Evolutionary conservation across 2,329 filamentous ascomycete species (phyloP).

Genomic region (Phialocephala sp.): DNA sequence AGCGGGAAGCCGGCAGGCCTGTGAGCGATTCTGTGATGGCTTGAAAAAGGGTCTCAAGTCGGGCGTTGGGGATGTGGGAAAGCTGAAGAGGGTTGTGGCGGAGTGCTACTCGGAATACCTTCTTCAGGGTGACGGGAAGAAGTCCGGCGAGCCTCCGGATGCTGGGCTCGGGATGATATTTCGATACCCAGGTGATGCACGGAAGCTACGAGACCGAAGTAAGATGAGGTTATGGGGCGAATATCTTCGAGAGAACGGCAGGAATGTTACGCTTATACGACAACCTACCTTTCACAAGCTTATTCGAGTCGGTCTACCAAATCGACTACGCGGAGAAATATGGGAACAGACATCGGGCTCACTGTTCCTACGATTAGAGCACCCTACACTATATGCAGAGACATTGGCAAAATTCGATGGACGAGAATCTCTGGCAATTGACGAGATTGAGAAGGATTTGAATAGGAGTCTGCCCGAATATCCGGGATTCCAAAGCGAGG

Average conservation of each 20-base stretch:
- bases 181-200: slow-evolving; percentile 91
- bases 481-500: slow-evolving; percentile 94
- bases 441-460: slow-evolving; percentile 98
- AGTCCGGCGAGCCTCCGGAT: slow-evolving; percentile 76
- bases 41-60: slow-evolving; percentile 88
- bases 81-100: slow-evolving; percentile 77
- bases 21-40: slow-evolving; percentile 95
- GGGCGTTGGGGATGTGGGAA: slow-evolving; percentile 86
- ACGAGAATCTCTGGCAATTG: slow-evolving; percentile 89
- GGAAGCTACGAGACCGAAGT: slow-evolving; percentile 90
- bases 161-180: slow-evolving; percentile 92
- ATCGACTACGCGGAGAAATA: slow-evolving; percentile 88
- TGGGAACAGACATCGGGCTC: slow-evolving; percentile 97
- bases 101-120: slow-evolving; percentile 94
- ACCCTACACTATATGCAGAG: slow-evolving; percentile 81
- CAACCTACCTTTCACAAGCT: slow-evolving; percentile 98
- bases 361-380: slow-evolving; percentile 84
- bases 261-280: slow-evolving; percentile 88
- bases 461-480: slow-evolving; percentile 97
- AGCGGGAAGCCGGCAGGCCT: slow-evolving; percentile 84
- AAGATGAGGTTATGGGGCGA: slow-evolving; percentile 99
- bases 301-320: slow-evolving; percentile 92
- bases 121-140: slow-evolving; percentile 66
- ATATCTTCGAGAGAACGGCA: slow-evolving; percentile 92
- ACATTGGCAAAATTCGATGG: slow-evolving; percentile 85